These are phyloP conservation scores for Ophiocordyceps camponoti-floridani DNA, from an alignment of 2,329 filamentous ascomycete species.

Conservation along the genomic window DNA sequence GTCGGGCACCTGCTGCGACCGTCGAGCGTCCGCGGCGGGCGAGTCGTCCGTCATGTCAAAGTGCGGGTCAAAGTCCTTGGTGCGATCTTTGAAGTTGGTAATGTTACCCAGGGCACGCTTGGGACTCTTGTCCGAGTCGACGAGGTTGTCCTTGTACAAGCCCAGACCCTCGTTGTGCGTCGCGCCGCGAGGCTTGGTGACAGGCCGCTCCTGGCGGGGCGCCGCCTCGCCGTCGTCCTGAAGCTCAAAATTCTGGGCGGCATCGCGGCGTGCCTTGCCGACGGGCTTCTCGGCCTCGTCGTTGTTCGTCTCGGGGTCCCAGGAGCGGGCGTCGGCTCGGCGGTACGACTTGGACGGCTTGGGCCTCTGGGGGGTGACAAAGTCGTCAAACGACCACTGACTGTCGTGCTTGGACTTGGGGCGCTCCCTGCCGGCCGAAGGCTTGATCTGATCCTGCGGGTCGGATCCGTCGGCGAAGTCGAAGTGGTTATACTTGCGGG, in stretches of 20 bases:
- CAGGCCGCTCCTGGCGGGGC: conserved; percentile 25
- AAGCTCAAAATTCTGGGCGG: conserved; percentile 70
- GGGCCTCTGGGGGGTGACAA: conserved; percentile 61
- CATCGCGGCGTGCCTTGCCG: conserved; percentile 57
- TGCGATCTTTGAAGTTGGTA: conserved; percentile 55
- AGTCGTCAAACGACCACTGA: conserved; percentile 82
- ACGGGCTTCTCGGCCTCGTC: conserved; percentile 41
- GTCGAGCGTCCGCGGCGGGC: conserved; percentile 24
- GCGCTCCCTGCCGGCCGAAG: conserved; percentile 20
- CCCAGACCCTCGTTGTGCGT: conserved; percentile 46
- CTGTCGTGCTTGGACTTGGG: conserved; percentile 46
- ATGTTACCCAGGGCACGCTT: conserved; percentile 41
- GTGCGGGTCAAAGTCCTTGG: conserved; percentile 61
- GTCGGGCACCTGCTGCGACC: conserved; percentile 28
- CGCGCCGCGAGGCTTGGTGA: conserved; percentile 30
- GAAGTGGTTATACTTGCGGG: conserved; percentile 73
- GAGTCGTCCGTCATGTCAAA: conserved; percentile 59
- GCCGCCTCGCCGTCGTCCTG: conserved; percentile 51
- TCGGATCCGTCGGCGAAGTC: conserved; percentile 54
- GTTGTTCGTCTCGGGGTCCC: conserved; percentile 46
- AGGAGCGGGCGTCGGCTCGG: conserved; percentile 58
- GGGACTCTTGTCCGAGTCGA: conserved; percentile 35
- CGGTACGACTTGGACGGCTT: conserved; percentile 40
- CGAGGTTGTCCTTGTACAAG: conserved; percentile 64
- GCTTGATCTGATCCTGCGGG: conserved; percentile 25